These are phyloP conservation scores for Aureobasidium subglaciale DNA, from an alignment of 2,329 filamentous ascomycete species.

Conservation along the genomic window DNA sequence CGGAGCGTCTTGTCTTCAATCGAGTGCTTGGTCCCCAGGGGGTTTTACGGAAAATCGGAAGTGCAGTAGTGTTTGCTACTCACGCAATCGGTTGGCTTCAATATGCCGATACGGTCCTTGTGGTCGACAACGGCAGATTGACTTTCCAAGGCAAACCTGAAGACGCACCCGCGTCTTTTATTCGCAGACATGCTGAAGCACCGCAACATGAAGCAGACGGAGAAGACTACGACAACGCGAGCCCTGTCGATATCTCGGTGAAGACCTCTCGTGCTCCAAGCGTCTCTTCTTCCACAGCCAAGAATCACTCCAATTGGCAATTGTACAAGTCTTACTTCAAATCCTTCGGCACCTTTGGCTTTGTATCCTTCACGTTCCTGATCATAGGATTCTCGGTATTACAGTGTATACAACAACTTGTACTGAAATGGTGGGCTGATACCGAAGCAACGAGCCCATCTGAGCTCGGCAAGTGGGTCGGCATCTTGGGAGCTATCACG, in stretches of 20 bases:
- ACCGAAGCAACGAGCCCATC: slow-evolving; percentile 27
- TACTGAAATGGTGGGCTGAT: slow-evolving; percentile 20
- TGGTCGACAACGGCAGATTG: slow-evolving; percentile 16
- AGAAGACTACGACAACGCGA: neutral
- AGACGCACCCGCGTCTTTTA: slow-evolving; percentile 3
- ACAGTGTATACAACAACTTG: slow-evolving; percentile 9
- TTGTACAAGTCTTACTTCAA: slow-evolving; percentile 15
- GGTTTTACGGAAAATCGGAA: slow-evolving; percentile 32
- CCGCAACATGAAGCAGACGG: neutral
- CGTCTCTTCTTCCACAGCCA: neutral
- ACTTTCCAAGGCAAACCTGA: slow-evolving; percentile 5
- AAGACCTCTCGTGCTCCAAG: neutral
- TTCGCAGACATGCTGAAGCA: neutral
- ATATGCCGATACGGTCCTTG: slow-evolving; percentile 37
- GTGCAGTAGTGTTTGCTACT: slow-evolving; percentile 40
- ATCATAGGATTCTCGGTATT: neutral
- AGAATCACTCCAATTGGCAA: neutral
- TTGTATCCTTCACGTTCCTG: neutral
- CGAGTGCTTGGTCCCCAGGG: slow-evolving; percentile 37
- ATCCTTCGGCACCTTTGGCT: slow-evolving; percentile 7
- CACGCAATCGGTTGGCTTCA: slow-evolving; percentile 32
- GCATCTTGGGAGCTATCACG: slow-evolving; percentile 10
- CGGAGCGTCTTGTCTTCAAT: slow-evolving; percentile 37
- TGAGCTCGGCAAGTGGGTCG: slow-evolving; percentile 2
- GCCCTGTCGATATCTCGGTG: neutral